A percentile compares a stretch with the other conserved stretches of the same genome.
Conservation (phyloP, 805 yeast species). For the Hanseniaspora taiwanica region DNA sequence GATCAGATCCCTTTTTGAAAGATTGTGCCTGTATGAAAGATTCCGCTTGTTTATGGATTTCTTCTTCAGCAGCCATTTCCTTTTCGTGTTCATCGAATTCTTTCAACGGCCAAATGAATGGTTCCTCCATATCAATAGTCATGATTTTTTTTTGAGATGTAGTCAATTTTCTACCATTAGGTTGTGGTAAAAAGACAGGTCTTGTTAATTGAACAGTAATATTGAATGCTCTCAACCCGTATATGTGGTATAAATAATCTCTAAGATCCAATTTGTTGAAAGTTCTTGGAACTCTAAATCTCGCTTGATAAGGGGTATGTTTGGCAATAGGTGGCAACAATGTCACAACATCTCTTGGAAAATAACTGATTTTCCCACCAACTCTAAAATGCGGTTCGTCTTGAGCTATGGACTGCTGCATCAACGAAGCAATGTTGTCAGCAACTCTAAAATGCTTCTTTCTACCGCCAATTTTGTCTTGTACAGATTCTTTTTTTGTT, state of each 20-base stretch:
- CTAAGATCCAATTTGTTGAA: conserved; percentile 90
- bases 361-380: conserved; percentile 64
- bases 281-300: conserved; percentile 83
- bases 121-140: conserved; percentile 93
- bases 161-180: conserved; percentile 2
- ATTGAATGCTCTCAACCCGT: conserved; percentile 81
- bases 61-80: conserved; percentile 14
- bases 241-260: conserved; percentile 82
- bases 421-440: conserved; percentile 21
- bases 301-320: conserved; percentile 94
- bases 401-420: conserved; percentile 38
- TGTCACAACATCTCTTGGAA: conserved; percentile 76
- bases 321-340: conserved; percentile 87
- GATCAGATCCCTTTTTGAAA: conserved; percentile 50
- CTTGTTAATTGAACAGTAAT: conserved; percentile 74
- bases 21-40: conserved; percentile 39
- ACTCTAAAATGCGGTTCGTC: conserved; percentile 71
- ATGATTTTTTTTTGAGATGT: conserved; percentile 75
- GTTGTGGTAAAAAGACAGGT: conserved; percentile 22
- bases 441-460: conserved; percentile 8
- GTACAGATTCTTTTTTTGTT: background rate
- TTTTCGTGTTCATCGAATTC: conserved; percentile 28
- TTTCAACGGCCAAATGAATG: conserved; percentile 77
- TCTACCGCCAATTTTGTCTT: background rate
- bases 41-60: conserved; percentile 34